Percentiles rank a stretch among this genome's conserved stretches.
These are phyloP conservation scores for Linum lewisii DNA, from an alignment of 345 rosid genomes.

Conservation along the genomic window DNA sequence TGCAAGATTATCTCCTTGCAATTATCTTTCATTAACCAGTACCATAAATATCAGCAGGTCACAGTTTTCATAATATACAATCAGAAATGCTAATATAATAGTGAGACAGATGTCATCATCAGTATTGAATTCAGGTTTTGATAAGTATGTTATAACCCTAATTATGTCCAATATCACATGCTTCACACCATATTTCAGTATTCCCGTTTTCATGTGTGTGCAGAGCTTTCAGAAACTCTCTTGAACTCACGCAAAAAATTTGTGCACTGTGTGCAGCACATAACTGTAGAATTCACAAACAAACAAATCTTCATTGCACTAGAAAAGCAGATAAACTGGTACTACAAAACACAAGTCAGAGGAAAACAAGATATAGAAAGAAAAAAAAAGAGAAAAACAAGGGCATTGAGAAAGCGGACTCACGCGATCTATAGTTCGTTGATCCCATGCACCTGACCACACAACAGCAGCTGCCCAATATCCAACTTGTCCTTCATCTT, in stretches of 20 bases:
- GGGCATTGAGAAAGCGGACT: slow-evolving; percentile 20
- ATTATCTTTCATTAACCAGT: neutral
- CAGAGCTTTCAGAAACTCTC: too few relatives aligned
- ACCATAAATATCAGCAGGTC: neutral
- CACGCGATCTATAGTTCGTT: slow-evolving; percentile 85
- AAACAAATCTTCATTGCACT: neutral
- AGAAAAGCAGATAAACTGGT: neutral
- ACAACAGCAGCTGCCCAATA: slow-evolving; percentile 96
- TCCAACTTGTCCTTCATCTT: slow-evolving; percentile 56
- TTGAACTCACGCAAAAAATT: too few relatives aligned
- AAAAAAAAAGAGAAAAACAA: slow-evolving; percentile 2
- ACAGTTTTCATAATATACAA: neutral
- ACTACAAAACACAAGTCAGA: neutral
- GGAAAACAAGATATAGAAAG: neutral
- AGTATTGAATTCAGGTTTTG: neutral
- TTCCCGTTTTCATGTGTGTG: too few relatives aligned
- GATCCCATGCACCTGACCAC: slow-evolving; percentile 94
- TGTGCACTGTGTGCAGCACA: neutral
- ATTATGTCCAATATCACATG: neutral
- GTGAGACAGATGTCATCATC: neutral
- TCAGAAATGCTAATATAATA: neutral
- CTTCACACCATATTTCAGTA: neutral
- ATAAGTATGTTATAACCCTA: neutral
- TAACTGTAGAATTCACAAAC: slow-evolving; percentile 1
- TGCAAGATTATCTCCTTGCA: neutral